phyloP scores from a whole-genome alignment of 768 basidiomycete genomes.

The Calocybe indica region DNA sequence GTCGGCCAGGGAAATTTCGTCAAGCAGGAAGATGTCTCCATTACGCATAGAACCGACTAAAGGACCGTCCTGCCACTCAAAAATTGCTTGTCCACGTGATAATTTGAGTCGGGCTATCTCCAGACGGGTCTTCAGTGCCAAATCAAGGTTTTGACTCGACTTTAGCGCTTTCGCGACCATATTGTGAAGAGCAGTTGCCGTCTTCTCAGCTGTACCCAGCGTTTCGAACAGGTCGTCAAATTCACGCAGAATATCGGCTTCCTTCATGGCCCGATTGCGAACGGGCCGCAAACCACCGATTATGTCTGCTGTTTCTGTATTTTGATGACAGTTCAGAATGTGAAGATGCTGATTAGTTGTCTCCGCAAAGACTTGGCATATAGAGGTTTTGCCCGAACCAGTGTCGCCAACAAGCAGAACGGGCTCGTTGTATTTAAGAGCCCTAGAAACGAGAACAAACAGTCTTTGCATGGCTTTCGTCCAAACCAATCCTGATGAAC shows the following conservation, averaged over 20 bases:
- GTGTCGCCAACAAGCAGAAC: slow-evolving; percentile 96
- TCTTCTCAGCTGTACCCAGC: slow-evolving; percentile 18
- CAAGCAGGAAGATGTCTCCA: slow-evolving; percentile 85
- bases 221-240: slow-evolving; percentile 33
- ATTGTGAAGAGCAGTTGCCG: slow-evolving; percentile 20
- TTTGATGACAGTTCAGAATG: slow-evolving; percentile 92
- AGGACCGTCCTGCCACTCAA: slow-evolving; percentile 98
- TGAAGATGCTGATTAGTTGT: slow-evolving; percentile 54
- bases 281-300: slow-evolving; percentile 90
- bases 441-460: slow-evolving; percentile 79
- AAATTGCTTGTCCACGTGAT: slow-evolving; percentile 62
- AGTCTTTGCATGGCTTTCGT: slow-evolving; percentile 89
- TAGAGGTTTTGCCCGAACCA: slow-evolving; percentile 95
- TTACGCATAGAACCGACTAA: slow-evolving; percentile 84
- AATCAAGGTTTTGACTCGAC: slow-evolving; percentile 17
- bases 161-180: slow-evolving; percentile 26
- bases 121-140: slow-evolving; percentile 25
- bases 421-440: slow-evolving; percentile 87
- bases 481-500: slow-evolving; percentile 69
- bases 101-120: slow-evolving; percentile 38
- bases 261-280: slow-evolving; percentile 60
- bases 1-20: slow-evolving; percentile 96
- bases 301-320: slow-evolving; percentile 95
- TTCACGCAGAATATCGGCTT: slow-evolving; percentile 44
- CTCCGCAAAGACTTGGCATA: slow-evolving; percentile 85